A percentile compares a stretch with the other conserved stretches of the same genome.
Conservation (phyloP, 2,329 filamentous ascomycete genomes). For the Monosporascus sp. region DNA sequence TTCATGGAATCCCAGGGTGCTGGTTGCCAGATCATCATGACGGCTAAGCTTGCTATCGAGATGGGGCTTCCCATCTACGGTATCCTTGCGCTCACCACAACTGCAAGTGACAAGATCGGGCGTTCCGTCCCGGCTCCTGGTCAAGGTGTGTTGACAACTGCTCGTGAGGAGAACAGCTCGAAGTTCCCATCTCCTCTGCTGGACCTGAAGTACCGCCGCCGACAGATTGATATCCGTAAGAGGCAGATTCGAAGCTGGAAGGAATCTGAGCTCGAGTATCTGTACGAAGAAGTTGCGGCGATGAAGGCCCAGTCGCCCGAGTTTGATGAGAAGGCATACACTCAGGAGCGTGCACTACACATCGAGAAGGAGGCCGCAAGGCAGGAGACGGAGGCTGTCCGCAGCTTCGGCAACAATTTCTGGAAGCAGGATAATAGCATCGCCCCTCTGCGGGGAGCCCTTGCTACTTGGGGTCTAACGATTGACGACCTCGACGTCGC, state of each 20-base stretch:
- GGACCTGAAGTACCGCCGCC: slow-evolving; percentile 94
- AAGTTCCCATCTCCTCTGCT: slow-evolving; percentile 94
- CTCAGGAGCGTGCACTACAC: slow-evolving; percentile 76
- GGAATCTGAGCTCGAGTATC: slow-evolving; percentile 86
- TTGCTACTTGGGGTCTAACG: slow-evolving; percentile 96
- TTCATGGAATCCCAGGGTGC: slow-evolving; percentile 99
- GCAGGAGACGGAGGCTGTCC: slow-evolving; percentile 88
- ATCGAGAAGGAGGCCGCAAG: slow-evolving; percentile 83
- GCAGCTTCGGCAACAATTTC: slow-evolving; percentile 95
- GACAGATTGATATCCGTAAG: slow-evolving; percentile 90
- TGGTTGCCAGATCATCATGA: slow-evolving; percentile 98
- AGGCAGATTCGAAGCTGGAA: slow-evolving; percentile 96
- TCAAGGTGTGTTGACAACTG: slow-evolving; percentile 92
- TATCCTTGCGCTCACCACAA: slow-evolving; percentile 87
- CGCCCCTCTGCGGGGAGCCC: slow-evolving; percentile 87
- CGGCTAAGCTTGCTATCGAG: slow-evolving; percentile 86
- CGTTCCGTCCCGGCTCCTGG: slow-evolving; percentile 94
- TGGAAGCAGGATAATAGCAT: slow-evolving; percentile 95
- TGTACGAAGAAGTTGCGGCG: slow-evolving; percentile 86
- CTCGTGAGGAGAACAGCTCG: slow-evolving; percentile 73
- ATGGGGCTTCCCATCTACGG: slow-evolving; percentile 99
- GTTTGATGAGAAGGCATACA: slow-evolving; percentile 80
- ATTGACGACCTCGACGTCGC: slow-evolving; percentile 93
- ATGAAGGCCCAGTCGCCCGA: slow-evolving; percentile 75
- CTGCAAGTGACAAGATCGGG: slow-evolving; percentile 98